Evolutionary conservation across 1,284 basidiomycete genomes (phyloP).

Genomic region (Apiotrichum gracile): DNA sequence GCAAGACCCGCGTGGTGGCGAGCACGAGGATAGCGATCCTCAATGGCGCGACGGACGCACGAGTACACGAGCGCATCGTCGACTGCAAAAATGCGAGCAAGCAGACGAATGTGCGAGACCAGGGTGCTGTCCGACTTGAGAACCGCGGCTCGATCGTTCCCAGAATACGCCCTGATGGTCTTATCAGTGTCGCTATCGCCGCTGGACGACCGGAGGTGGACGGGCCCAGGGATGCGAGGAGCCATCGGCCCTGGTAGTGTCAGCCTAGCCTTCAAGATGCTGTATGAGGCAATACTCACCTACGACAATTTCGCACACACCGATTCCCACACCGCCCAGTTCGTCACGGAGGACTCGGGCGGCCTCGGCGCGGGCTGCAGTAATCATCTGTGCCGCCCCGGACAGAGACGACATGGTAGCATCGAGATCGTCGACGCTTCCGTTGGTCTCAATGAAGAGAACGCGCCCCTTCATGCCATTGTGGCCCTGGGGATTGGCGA

Average conservation of each 20-base stretch:
- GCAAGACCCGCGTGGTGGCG: slow-evolving; percentile 35
- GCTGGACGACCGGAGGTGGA: slow-evolving; percentile 18
- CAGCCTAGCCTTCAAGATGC: not conserved
- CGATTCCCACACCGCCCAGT: slow-evolving; percentile 25
- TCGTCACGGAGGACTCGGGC: slow-evolving; percentile 28
- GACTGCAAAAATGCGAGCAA: slow-evolving; percentile 36
- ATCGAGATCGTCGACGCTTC: slow-evolving; percentile 14
- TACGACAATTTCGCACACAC: slow-evolving; percentile 39
- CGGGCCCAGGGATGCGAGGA: slow-evolving; percentile 9
- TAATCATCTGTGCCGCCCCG: slow-evolving; percentile 22
- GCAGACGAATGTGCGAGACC: slow-evolving; percentile 21
- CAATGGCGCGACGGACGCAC: slow-evolving; percentile 36
- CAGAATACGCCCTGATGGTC: slow-evolving; percentile 1
- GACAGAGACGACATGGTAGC: not conserved
- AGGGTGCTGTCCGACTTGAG: slow-evolving; percentile 4
- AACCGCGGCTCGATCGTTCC: not conserved
- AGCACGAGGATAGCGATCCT: slow-evolving; percentile 35
- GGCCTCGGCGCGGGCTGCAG: slow-evolving; percentile 26
- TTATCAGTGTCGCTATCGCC: slow-evolving; percentile 24
- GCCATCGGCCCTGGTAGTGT: slow-evolving; percentile 23
- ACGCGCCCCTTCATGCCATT: slow-evolving; percentile 21
- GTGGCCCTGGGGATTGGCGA: slow-evolving; percentile 14
- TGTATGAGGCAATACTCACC: slow-evolving; percentile 32
- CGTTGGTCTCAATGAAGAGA: slow-evolving; percentile 37
- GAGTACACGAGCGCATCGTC: slow-evolving; percentile 42